These are phyloP conservation scores for Fraxinus quadrangulata DNA, from an alignment of 257 asterid species.

Conservation along the genomic window DNA sequence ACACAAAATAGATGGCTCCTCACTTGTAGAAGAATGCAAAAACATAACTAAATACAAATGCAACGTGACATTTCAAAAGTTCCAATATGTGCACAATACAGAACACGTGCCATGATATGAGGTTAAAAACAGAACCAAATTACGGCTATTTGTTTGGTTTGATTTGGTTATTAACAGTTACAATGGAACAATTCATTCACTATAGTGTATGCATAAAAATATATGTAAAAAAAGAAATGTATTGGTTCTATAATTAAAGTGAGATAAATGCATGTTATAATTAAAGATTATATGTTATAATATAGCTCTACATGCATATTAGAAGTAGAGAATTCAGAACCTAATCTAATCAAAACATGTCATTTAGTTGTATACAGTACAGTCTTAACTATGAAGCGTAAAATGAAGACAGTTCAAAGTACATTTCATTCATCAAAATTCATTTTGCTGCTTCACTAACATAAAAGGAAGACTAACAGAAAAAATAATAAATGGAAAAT, in stretches of 20 bases:
- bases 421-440: conserved; percentile 1
- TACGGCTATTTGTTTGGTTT: background rate
- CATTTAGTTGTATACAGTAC: background rate
- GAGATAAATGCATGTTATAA: background rate
- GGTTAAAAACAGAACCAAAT: background rate
- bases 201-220: background rate
- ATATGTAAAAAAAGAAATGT: background rate
- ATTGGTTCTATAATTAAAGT: background rate
- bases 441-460: background rate
- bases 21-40: conserved; percentile 13
- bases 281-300: background rate
- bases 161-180: background rate
- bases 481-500: background rate
- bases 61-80: background rate
- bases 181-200: background rate
- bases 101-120: background rate
- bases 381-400: background rate
- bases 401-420: background rate
- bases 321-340: background rate
- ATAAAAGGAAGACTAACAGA: background rate
- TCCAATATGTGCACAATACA: background rate
- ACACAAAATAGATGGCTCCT: conserved; percentile 14
- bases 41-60: background rate
- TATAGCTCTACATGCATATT: background rate
- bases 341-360: background rate